Conservation (phyloP, 345 rosid genomes). For the Syzygium aqueum region DNA sequence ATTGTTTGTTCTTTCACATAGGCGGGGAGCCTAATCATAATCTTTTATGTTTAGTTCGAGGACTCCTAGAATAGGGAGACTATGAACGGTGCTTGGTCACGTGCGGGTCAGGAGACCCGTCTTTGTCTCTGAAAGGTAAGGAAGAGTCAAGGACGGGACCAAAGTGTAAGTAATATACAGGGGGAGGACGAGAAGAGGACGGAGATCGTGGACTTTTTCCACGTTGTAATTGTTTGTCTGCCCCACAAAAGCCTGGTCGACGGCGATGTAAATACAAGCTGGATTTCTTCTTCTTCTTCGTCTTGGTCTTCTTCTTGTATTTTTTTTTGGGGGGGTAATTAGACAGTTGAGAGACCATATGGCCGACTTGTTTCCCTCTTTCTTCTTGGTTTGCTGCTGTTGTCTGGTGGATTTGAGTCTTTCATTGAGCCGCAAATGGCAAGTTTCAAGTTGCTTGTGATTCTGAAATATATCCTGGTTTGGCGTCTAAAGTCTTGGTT, state of each 20-base stretch:
- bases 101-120: not conserved
- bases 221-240: not conserved
- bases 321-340: too few relatives aligned
- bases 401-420: not conserved
- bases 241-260: not conserved
- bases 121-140: not conserved
- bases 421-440: not conserved
- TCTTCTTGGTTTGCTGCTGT: not conserved
- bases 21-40: not conserved
- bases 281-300: not conserved
- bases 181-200: not conserved
- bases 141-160: not conserved
- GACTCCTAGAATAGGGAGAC: not conserved
- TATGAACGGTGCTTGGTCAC: not conserved
- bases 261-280: not conserved
- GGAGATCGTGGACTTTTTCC: not conserved
- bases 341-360: too few relatives aligned
- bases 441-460: not conserved
- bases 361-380: too few relatives aligned
- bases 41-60: not conserved
- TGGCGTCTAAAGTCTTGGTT: not conserved
- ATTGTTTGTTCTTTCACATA: not conserved
- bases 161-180: not conserved
- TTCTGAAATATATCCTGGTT: not conserved
- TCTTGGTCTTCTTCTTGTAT: too few relatives aligned